phyloP scores from a whole-genome alignment of 345 rosid species.

The Corchorus olitorius region DNA sequence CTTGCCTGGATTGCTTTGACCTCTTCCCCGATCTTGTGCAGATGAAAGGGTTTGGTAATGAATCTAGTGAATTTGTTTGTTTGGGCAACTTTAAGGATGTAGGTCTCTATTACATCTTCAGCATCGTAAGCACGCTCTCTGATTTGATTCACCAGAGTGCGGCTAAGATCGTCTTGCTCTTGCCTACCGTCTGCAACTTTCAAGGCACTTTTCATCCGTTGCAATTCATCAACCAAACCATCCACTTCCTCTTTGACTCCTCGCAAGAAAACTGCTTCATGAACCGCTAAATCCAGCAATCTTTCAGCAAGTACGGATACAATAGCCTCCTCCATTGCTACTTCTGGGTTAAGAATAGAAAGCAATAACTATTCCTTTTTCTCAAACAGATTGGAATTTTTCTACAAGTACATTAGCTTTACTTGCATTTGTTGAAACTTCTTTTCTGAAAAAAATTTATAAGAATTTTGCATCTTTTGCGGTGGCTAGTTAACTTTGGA shows the following conservation, averaged over 20 bases:
- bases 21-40: neutral
- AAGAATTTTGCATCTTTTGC: too few species aligned
- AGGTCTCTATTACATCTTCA: constrained; percentile 21
- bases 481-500: too few species aligned
- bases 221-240: constrained; percentile 11
- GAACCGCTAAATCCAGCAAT: too few species aligned
- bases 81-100: neutral
- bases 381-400: too few species aligned
- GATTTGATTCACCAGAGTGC: constrained; percentile 13
- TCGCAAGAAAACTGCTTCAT: too few species aligned
- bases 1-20: neutral
- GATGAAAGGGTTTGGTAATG: constrained; percentile 1
- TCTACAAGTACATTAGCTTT: too few species aligned
- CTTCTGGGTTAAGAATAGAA: too few species aligned
- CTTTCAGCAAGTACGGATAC: too few species aligned
- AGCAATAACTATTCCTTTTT: too few species aligned
- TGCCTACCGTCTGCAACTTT: neutral
- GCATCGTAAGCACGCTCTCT: constrained; percentile 22
- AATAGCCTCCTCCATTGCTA: too few species aligned
- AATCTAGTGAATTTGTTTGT: neutral
- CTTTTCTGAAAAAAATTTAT: too few species aligned
- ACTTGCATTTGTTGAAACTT: too few species aligned
- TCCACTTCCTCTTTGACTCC: constrained; percentile 11
- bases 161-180: neutral
- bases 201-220: neutral